phyloP scores from a whole-genome alignment of 1,284 basidiomycete species.

The Sporisorium sorghi region DNA sequence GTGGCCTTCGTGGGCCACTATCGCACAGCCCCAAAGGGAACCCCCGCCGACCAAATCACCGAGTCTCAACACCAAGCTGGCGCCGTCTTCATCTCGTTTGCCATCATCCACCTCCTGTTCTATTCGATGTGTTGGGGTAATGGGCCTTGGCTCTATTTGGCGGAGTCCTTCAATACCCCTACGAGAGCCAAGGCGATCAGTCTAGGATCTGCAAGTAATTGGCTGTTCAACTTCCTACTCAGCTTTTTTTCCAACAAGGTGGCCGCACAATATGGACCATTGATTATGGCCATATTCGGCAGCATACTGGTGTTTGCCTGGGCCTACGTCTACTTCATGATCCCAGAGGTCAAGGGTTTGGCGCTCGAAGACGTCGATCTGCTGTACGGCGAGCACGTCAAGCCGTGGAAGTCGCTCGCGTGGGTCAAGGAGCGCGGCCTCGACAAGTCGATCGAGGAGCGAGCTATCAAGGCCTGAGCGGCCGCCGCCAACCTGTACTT shows the following conservation, averaged over 20 bases:
- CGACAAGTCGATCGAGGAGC: constrained; percentile 24
- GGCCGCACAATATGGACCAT: constrained; percentile 72
- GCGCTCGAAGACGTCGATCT: constrained; percentile 78
- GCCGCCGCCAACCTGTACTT: no score
- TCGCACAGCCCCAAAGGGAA: constrained; percentile 74
- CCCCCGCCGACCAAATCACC: constrained; percentile 70
- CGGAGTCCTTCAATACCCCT: constrained; percentile 75
- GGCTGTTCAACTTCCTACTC: constrained; percentile 82
- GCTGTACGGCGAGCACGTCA: constrained; percentile 55
- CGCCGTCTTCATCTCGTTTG: constrained; percentile 79
- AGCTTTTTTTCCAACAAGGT: constrained; percentile 79
- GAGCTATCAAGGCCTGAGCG: constrained; percentile 20
- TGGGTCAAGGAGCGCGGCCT: constrained; percentile 45
- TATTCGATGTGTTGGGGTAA: constrained; percentile 81
- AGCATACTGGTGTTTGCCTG: constrained; percentile 74
- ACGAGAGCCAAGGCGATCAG: constrained; percentile 81
- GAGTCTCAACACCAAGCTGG: constrained; percentile 71
- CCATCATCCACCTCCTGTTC: constrained; percentile 79
- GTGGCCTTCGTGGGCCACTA: constrained; percentile 70
- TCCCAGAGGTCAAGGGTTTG: constrained; percentile 82
- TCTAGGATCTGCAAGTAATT: constrained; percentile 75
- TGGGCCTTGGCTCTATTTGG: constrained; percentile 76
- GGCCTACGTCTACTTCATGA: constrained; percentile 73
- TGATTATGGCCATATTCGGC: constrained; percentile 79
- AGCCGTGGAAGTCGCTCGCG: constrained; percentile 37